Base-by-base conservation (phyloP, 257 asterid species). In the Thymus quinquecostatus region DNA sequence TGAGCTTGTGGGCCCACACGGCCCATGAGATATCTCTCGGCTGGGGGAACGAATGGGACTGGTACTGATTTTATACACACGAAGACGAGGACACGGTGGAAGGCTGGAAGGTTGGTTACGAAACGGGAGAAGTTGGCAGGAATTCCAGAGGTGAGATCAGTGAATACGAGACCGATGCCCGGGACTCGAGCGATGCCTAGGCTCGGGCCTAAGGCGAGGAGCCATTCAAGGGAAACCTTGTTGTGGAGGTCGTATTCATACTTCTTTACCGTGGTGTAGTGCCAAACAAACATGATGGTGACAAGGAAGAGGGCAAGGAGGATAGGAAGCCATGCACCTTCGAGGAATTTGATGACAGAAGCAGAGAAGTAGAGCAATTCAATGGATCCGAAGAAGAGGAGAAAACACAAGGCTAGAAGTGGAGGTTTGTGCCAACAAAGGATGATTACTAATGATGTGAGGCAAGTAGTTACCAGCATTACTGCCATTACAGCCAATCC, bases 301-400 rank as follows among this genome's bases (percentile, higher is more conserved):
- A 89, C 96, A 8, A 93, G 91, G 85, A 93, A 87, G 79, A 93
- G 96, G 0, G 98, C 96, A 21, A 93, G 97, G 33, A 93, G 90
- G 81, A 93, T 91, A 1, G 98, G 98, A 21, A 93, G 96, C 98
- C 98, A 93, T 1, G 98, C 98, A 9, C 98, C 98, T 77, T 93
- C 98, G 14, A 80, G 94, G 79, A 93, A 91, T 89, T 93, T 93
- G 43, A 88, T 91, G 65, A 93, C 74, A 30, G 97, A 93, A 34
- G 98, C 97, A 0, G 96, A 93, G 82, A 93, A 91, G 90, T 93
- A 93, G 1, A 93, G 88, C 29, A 93, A 62, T 53, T 93, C 98
- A 12, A 93, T 82, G 66, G 97, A 93, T 40, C 97, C 98, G 10
- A 93, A 93, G 80, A 91, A 87, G 3, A 93, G 86, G 12, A 93